Evolutionary conservation across 345 rosid species (phyloP), one percentile per base, ranked within the genome.

Genomic region (Fremontodendron californicum): DNA sequence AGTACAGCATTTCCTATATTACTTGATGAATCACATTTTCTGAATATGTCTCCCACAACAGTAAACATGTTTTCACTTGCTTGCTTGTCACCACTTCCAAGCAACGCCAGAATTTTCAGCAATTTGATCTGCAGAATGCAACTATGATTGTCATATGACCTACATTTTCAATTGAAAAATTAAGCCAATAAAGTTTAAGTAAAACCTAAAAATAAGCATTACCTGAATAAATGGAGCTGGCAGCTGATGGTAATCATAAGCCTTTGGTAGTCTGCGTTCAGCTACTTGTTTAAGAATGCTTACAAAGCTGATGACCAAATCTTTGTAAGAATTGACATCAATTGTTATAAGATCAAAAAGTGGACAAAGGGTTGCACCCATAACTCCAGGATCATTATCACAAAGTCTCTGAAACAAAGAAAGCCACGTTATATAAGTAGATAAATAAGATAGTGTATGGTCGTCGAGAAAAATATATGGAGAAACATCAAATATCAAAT

Each of bases 181-280:
- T 19, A 39, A 18, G 29, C 43, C 42, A 61, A 21, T 23, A 23
- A 39, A 37, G n/a, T 62, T 60, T 2, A 31, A 52, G 45, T 75
- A 25, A 63, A 29, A 68, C 62, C 45, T 12, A 27, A 39, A 5
- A 61, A 68, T 18, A 76, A 37, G 74, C 23, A 51, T 35, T 78
- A 96, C 99, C 98, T 92, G 99, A 78, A 96, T 88, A 86, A 92
- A 96, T 6, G 99, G 99, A 79, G 99, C 99, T n/a, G 99, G 95
- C 96, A 93, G 87, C 83, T 87, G 92, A 87, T 96, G 99, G 82
- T 96, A 96, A 85, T 96, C 99, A 64, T 92, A 96, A 82, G 85
- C 82, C 94, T 96, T 96, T 0, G 98, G 97, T 84, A 96, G 81
- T 77, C 97, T 89, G 48, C 88, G 90, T 83, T 92, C 99, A 18